Percentiles rank a stretch among this genome's conserved stretches.
Evolutionary conservation across 163 green algal species (phyloP).

Genomic region (Scenedesmus sp.): DNA sequence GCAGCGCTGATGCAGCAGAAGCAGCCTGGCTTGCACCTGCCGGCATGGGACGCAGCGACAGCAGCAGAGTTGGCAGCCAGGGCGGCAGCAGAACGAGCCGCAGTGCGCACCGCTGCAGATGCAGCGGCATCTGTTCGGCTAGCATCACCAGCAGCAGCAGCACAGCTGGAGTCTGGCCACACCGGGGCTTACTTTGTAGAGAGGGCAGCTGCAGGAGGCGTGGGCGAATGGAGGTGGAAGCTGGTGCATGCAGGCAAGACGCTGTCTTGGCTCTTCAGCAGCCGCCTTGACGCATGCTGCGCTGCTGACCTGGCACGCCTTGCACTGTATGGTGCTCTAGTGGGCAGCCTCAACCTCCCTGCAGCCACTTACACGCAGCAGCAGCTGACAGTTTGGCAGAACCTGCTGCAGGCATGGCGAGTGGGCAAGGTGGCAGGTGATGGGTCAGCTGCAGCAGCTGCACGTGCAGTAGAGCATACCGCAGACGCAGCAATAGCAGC

Average conservation of each 20-base stretch:
- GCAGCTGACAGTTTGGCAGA: neutral
- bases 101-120: neutral
- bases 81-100: neutral
- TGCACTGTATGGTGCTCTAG: neutral
- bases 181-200: neutral
- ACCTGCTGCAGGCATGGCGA: too few species aligned
- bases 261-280: neutral
- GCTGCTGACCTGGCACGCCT: conserved; percentile 3
- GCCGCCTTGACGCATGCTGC: neutral
- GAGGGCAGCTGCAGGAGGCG: neutral
- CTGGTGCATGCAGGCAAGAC: neutral
- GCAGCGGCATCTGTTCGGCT: neutral
- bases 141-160: neutral
- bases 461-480: too few species aligned
- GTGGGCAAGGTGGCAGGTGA: too few species aligned
- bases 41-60: neutral
- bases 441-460: too few species aligned
- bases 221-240: too few species aligned
- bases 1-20: neutral
- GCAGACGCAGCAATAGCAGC: too few species aligned
- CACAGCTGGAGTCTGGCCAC: too few species aligned
- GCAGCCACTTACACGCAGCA: neutral
- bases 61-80: neutral
- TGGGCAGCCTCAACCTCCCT: neutral
- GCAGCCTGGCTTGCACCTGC: neutral